phyloP scores from a whole-genome alignment of 208 protist genomes.

The Leishmania tarentolae region DNA sequence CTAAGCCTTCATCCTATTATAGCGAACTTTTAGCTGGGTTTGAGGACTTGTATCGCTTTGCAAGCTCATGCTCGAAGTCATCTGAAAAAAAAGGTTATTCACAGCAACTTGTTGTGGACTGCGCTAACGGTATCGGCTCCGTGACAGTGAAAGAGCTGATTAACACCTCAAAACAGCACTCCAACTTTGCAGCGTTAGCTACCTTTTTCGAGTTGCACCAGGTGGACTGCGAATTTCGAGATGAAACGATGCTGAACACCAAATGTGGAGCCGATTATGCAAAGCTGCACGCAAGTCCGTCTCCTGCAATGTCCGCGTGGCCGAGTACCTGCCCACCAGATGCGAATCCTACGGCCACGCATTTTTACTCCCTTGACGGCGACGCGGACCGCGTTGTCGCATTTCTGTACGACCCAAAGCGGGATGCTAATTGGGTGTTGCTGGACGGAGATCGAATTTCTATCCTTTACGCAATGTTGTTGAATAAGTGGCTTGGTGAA shows the following conservation, averaged over 20 bases:
- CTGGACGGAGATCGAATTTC: constrained; percentile 87
- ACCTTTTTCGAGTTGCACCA: constrained; percentile 50
- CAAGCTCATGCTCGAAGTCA: neutral
- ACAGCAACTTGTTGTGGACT: constrained; percentile 79
- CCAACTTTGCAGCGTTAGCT: constrained; percentile 21
- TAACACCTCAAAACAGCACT: constrained; percentile 27
- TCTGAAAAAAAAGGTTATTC: neutral
- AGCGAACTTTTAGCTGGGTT: constrained; percentile 41
- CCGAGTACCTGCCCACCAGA: neutral
- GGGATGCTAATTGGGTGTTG: constrained; percentile 34
- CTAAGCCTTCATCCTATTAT: constrained; percentile 33
- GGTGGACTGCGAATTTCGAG: constrained; percentile 41
- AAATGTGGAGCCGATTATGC: constrained; percentile 93
- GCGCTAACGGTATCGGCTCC: constrained; percentile 90
- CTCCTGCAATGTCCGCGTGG: constrained; percentile 42
- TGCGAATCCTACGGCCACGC: constrained; percentile 14
- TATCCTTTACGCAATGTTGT: constrained; percentile 68
- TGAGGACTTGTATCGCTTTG: constrained; percentile 23
- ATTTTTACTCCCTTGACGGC: constrained; percentile 93
- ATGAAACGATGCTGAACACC: constrained; percentile 62
- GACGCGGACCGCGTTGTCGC: constrained; percentile 94
- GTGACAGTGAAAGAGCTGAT: constrained; percentile 48
- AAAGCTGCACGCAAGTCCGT: constrained; percentile 54
- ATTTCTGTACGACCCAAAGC: constrained; percentile 35
- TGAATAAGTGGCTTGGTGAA: constrained; percentile 55